These are phyloP conservation scores for Mollisia scopiformis DNA, from an alignment of 2,329 filamentous ascomycete genomes.

Conservation along the genomic window DNA sequence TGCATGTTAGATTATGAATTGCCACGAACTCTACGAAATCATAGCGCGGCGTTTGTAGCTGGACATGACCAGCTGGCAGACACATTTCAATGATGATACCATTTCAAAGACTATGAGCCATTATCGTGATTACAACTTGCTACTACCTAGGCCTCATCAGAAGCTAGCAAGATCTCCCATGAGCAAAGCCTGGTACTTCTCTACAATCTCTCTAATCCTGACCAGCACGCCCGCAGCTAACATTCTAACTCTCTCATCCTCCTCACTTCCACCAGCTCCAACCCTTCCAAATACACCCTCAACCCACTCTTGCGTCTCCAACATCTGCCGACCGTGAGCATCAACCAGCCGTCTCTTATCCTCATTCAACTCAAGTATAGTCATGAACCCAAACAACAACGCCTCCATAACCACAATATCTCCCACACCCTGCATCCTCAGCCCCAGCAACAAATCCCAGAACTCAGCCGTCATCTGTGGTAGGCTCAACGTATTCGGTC, in stretches of 20 bases:
- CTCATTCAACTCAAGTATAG: conserved; percentile 80
- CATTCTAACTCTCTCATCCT: conserved; percentile 81
- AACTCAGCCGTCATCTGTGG: conserved; percentile 83
- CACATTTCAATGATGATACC: not conserved
- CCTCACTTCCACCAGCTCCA: conserved; percentile 46
- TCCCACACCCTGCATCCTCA: conserved; percentile 62
- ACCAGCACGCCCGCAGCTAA: conserved; percentile 78
- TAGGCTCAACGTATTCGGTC: conserved; percentile 75
- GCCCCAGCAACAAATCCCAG: conserved; percentile 77
- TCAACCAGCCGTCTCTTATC: conserved; percentile 74
- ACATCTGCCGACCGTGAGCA: conserved; percentile 73
- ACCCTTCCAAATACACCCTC: conserved; percentile 69
- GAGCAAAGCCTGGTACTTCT: conserved; percentile 77
- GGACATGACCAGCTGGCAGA: not conserved
- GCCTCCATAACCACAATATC: conserved; percentile 73
- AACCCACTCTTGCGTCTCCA: conserved; percentile 90
- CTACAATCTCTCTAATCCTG: conserved; percentile 77
- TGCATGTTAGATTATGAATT: not conserved
- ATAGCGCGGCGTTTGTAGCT: not conserved
- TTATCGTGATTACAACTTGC: not conserved
- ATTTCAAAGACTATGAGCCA: not conserved
- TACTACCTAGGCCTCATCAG: not conserved
- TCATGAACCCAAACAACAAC: conserved; percentile 77
- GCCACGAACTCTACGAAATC: too few relatives aligned
- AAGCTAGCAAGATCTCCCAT: conserved; percentile 67